Evolutionary conservation across 1,284 basidiomycete species (phyloP), one percentile per base, ranked within the genome.

Genomic region (Moesziomyces sp.): DNA sequence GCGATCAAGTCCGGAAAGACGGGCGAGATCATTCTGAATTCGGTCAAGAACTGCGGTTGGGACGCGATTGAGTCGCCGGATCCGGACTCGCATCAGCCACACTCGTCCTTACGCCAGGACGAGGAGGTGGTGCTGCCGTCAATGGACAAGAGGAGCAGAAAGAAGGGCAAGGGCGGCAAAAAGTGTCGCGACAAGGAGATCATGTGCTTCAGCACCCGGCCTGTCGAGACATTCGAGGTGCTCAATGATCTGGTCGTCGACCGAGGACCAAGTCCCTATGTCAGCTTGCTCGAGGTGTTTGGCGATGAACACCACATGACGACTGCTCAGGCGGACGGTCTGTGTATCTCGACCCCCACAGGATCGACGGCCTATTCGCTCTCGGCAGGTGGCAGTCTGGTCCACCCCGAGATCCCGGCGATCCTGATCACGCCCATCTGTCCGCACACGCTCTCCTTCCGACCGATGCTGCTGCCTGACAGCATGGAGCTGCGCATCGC

Each of bases 291-390:
- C 62, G 97, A 99, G 85, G 88, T 99, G 16, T 99, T 99, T 80
- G 94, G 94, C 65, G 97, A 99, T 81, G 96, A 99, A 78, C 93
- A 98, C 84, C 97, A 99, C 86, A 91, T 99, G 88, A 99, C 97
- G 0, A 99, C 97, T 0, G 97, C 98, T 0, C 97, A 99, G 86
- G 97, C 96, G 0, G 97, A 99, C 82, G 97, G 97, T 3, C 86
- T 99, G 26, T 95, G 93, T 34, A 92, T 99, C 16, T 92, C 97
- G 2, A 99, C 96, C 0, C 96, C 96, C 1, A 99, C 96, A 0
- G 96, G 96, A 10, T 98, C 96, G 0, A 99, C 97, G 3, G 97
- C 97, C 4, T 99, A 99, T 34, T 84, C 82, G 89, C 87, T 99
- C 30, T 99, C 97, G 21, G 97, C 97, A 3, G 97, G 97, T 51